These are phyloP conservation scores for Rhododendron kiyosumense DNA, from an alignment of 148 eudicot species.

Conservation along the genomic window DNA sequence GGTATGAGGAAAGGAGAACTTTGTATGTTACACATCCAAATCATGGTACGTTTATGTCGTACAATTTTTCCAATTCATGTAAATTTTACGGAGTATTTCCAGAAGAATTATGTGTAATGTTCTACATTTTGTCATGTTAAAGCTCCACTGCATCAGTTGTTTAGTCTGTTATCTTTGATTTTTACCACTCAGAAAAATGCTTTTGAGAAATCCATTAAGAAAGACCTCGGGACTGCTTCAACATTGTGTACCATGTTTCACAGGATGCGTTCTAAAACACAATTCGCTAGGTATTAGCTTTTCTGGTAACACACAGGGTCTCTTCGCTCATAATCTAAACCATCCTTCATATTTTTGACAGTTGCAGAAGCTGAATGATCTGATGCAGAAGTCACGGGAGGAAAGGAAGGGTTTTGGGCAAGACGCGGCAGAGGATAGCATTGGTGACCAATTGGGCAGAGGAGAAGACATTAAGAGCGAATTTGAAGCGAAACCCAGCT, in stretches of 20 bases:
- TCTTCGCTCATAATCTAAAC: neutral
- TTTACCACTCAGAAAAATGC: neutral
- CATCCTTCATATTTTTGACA: conserved; percentile 15
- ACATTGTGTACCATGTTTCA: neutral
- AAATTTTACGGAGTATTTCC: too few relatives aligned
- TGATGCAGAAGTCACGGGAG: conserved; percentile 15
- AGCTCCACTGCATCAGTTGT: neutral
- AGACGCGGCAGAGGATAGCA: neutral
- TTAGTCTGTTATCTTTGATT: neutral
- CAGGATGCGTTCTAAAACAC: neutral
- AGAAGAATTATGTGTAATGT: neutral
- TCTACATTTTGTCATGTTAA: neutral
- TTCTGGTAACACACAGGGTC: neutral
- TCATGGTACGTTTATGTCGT: neutral
- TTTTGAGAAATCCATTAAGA: neutral
- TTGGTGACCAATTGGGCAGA: neutral
- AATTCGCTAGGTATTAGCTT: neutral
- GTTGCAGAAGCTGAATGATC: conserved; percentile 47
- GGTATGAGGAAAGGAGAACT: neutral
- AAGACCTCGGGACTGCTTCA: neutral
- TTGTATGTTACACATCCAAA: neutral
- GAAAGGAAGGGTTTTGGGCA: conserved; percentile 10
- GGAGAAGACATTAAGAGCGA: neutral
- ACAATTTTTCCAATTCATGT: neutral
- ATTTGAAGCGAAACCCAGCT: conserved; percentile 19